Base-by-base conservation (phyloP, 1,284 basidiomycete genomes). In the Laetiporus sulphureus region DNA sequence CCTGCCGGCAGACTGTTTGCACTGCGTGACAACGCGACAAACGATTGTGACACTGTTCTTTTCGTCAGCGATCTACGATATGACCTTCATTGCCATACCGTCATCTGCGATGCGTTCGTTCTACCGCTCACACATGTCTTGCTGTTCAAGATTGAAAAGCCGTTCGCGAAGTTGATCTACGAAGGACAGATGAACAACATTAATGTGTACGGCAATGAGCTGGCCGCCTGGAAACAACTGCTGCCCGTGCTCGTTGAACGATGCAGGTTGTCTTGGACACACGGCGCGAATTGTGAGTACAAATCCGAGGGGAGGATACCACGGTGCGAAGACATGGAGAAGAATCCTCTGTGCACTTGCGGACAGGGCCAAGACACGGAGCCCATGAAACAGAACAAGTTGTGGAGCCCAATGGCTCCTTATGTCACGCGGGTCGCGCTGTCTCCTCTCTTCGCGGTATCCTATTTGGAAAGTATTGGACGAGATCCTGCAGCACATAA, bases 181-280 rank as follows among this genome's bases (percentile, higher is more conserved):
- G 12, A 24, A 0, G 50, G 46, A 6, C 22, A 46, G 2, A 39
- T 54, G 3, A 31, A n/a, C 2, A 41, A 23, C 38, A 55, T 55
- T 6, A 22, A 6, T 49, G 55, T 40, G 23, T 47, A 24, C 32
- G 42, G 42, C 0, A 53, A 56, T 3, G 71, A 70, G 44, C 50
- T 62, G 20, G 41, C 47, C 10, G 62, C 61, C 1, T 79, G 75
- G 75, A 68, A 68, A 40, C 56, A 66, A 40, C 55, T 76, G 7
- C 51, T 77, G 0, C 73, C 73, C 4, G 59, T 62, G 4, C 48
- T 72, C 21, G 65, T 63, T 4, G 76, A 79, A 49, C 68, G 76
- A 11, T 76, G 73, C 45, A 65, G 77, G 16, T 62, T 58, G 0
- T 25, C 36, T 5, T 79, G 77, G 77, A 50, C 51, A 12, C 77